Evolutionary conservation across 2,329 filamentous ascomycete species (phyloP).

Genomic region (Pyrenophora graminea): DNA sequence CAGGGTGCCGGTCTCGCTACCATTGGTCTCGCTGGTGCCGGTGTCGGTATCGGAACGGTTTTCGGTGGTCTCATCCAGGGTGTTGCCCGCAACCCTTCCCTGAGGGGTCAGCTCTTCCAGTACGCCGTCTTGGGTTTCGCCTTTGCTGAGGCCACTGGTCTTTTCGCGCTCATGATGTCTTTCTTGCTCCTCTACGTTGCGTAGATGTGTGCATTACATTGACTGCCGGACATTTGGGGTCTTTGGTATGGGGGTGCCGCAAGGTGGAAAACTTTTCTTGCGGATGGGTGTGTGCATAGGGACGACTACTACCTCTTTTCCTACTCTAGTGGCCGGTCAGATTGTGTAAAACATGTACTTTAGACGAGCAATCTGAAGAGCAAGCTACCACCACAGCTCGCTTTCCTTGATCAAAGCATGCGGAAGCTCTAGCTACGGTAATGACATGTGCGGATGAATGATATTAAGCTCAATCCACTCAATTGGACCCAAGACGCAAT

Average conservation of each 20-base stretch:
- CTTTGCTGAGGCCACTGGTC: conserved; percentile 87
- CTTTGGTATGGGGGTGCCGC: conserved; percentile 39
- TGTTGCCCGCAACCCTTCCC: conserved; percentile 91
- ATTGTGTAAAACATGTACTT: conserved; percentile 52
- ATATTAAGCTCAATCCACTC: conserved; percentile 35
- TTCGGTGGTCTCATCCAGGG: conserved; percentile 87
- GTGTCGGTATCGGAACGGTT: conserved; percentile 94
- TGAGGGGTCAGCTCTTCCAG: conserved; percentile 93
- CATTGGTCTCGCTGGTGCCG: conserved; percentile 89
- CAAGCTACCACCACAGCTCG: conserved; percentile 45
- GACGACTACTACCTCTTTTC: conserved; percentile 45
- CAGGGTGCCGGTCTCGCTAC: conserved; percentile 63
- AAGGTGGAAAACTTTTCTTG: conserved; percentile 43
- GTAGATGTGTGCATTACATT: conserved; percentile 45
- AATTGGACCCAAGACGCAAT: conserved; percentile 26
- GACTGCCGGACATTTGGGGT: conserved; percentile 40
- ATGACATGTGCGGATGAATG: conserved; percentile 33
- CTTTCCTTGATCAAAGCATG: conserved; percentile 31
- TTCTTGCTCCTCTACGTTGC: conserved; percentile 51
- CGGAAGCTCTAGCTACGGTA: conserved; percentile 26
- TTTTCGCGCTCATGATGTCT: conserved; percentile 60
- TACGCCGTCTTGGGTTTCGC: conserved; percentile 95
- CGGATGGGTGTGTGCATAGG: conserved; percentile 48
- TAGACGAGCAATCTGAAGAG: conserved; percentile 50
- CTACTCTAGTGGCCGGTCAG: conserved; percentile 48